These are phyloP conservation scores for Berkeleyomyces basicola DNA, from an alignment of 2,329 filamentous ascomycete genomes.

Conservation along the genomic window DNA sequence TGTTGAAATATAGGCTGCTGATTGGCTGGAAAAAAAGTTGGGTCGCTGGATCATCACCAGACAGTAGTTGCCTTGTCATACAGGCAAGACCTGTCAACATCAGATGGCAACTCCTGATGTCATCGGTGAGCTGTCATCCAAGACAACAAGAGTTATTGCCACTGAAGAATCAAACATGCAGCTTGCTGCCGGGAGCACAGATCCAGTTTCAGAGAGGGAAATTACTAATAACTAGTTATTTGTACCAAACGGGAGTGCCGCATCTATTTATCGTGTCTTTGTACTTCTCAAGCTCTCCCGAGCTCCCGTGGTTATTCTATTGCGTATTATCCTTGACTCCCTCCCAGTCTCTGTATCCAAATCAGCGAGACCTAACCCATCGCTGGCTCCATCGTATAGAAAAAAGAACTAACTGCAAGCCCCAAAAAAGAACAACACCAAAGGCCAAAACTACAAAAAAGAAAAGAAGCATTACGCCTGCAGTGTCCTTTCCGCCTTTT, in stretches of 20 bases:
- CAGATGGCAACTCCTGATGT: no score
- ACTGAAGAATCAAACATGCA: no score
- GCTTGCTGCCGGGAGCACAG: no score
- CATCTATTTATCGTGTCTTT: no score
- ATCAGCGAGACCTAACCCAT: neutral
- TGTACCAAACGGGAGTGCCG: no score
- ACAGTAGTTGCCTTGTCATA: no score
- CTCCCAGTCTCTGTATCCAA: neutral
- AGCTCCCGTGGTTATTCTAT: neutral
- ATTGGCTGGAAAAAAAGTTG: neutral
- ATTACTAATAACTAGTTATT: no score
- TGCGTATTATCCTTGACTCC: neutral
- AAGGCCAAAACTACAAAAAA: neutral
- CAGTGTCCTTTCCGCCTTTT: neutral
- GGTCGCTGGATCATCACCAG: neutral
- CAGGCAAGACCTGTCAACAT: no score
- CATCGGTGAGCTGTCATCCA: no score
- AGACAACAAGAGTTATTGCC: no score
- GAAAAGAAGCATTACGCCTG: neutral
- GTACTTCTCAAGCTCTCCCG: no score
- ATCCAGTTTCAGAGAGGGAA: no score
- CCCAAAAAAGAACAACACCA: neutral
- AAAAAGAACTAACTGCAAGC: neutral
- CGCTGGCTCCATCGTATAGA: neutral
- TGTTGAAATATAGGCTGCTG: neutral